phyloP scores from a whole-genome alignment of 495 filamentous ascomycete species.

The Neurospora sp. region DNA sequence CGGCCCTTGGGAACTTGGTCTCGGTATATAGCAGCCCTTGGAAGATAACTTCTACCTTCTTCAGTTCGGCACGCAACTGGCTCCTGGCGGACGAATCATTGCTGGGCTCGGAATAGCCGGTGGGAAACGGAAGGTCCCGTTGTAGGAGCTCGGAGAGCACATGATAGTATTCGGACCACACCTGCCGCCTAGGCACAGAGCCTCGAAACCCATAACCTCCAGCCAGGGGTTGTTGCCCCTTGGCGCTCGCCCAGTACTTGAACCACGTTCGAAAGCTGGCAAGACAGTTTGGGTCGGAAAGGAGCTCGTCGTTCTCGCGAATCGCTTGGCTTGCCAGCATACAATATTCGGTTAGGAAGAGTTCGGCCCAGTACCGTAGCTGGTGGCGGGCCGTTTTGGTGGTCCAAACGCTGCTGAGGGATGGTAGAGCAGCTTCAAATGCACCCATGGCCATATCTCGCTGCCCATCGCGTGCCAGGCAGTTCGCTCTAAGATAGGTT shows the following conservation, averaged over 20 bases:
- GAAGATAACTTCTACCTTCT: constrained; percentile 62
- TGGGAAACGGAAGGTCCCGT: constrained; percentile 39
- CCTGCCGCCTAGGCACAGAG: constrained; percentile 41
- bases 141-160: constrained; percentile 58
- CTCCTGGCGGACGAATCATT: constrained; percentile 43
- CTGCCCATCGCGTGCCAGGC: constrained; percentile 47
- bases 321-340: constrained; percentile 50
- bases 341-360: constrained; percentile 62
- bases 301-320: constrained; percentile 31
- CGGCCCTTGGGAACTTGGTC: constrained; percentile 73
- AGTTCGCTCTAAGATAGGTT: constrained; percentile 62
- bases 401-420: constrained; percentile 39
- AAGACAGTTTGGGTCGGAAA: constrained; percentile 40
- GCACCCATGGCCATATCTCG: constrained; percentile 49
- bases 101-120: constrained; percentile 27
- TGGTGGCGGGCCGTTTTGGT: constrained; percentile 43
- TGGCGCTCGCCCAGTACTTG: constrained; percentile 43
- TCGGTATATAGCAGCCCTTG: constrained; percentile 64
- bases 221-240: constrained; percentile 20
- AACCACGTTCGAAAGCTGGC: constrained; percentile 53
- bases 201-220: constrained; percentile 38
- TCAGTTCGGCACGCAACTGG: constrained; percentile 62
- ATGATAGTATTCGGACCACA: constrained; percentile 77
- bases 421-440: constrained; percentile 52
- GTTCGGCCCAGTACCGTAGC: constrained; percentile 66